Percentiles rank a stretch among this genome's conserved stretches.
Evolutionary conservation across 495 filamentous ascomycete species (phyloP).

Genomic region (Aspergillus panamensis): DNA sequence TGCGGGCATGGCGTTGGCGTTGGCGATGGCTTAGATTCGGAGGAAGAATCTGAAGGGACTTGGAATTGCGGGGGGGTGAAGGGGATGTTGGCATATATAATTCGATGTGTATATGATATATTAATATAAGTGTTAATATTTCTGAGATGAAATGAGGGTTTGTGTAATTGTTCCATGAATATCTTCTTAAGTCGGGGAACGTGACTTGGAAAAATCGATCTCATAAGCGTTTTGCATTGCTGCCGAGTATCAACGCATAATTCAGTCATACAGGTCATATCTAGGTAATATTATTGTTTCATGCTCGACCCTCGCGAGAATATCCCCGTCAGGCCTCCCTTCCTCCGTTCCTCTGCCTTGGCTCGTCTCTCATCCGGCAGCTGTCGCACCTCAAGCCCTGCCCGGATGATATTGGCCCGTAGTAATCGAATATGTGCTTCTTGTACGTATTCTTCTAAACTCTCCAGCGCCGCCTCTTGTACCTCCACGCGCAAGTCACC

Average conservation of each 20-base stretch:
- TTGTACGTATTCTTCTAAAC: slow-evolving; percentile 65
- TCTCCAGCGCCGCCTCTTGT: slow-evolving; percentile 61
- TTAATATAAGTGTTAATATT: no score
- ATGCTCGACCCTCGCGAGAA: slow-evolving; percentile 16
- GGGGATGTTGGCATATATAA: no score
- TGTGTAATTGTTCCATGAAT: no score
- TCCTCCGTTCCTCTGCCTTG: slow-evolving; percentile 14
- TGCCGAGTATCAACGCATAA: neutral
- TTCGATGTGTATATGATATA: no score
- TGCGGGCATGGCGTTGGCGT: slow-evolving; percentile 29
- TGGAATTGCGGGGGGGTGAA: no score
- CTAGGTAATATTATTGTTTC: slow-evolving; percentile 7
- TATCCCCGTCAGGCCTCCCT: slow-evolving; percentile 7
- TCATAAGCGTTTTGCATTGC: neutral
- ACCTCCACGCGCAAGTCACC: slow-evolving; percentile 61
- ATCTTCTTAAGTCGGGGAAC: no score
- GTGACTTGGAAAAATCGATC: no score
- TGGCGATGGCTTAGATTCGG: slow-evolving; percentile 27
- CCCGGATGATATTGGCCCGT: slow-evolving; percentile 66
- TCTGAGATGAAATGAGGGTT: no score
- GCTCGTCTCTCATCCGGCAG: slow-evolving; percentile 14
- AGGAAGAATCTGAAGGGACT: no score
- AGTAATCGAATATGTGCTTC: slow-evolving; percentile 71
- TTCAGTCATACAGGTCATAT: neutral
- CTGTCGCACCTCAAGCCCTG: slow-evolving; percentile 68